These are phyloP conservation scores for Calocybe cyanea DNA, from an alignment of 768 basidiomycete species.

Conservation along the genomic window DNA sequence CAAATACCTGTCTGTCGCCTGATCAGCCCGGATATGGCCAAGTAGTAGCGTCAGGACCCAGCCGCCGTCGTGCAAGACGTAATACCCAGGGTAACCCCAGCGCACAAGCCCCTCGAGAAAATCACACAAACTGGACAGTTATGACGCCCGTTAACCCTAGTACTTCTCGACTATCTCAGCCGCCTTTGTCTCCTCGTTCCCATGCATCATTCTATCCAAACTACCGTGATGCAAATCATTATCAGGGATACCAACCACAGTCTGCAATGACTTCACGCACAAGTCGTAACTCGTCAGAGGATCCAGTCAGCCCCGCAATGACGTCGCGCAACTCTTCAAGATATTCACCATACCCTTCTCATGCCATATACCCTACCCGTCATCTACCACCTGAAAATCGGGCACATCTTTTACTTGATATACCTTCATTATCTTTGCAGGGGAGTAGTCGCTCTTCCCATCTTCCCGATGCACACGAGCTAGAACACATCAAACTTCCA, in stretches of 20 bases:
- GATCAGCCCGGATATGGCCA: constrained; percentile 87
- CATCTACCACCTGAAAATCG: constrained; percentile 17
- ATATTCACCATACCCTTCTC: constrained; percentile 23
- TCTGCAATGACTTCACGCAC: constrained; percentile 5
- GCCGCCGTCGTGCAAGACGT: constrained; percentile 60
- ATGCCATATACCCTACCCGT: constrained; percentile 23
- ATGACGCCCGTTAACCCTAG: constrained; percentile 30
- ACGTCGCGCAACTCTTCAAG: constrained; percentile 13
- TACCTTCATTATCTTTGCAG: constrained; percentile 25
- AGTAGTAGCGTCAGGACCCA: constrained; percentile 58
- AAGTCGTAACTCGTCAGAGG: constrained; percentile 8
- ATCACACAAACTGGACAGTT: constrained; percentile 43
- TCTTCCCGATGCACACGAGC: not conserved
- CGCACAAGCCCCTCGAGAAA: constrained; percentile 16
- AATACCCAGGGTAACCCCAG: constrained; percentile 36
- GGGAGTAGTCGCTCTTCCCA: constrained; percentile 7
- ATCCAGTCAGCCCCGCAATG: constrained; percentile 9
- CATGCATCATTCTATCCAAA: constrained; percentile 14
- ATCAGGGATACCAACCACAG: constrained; percentile 13
- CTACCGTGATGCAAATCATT: constrained; percentile 10
- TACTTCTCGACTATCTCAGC: constrained; percentile 5
- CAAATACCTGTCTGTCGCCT: constrained; percentile 77
- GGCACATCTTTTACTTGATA: constrained; percentile 29
- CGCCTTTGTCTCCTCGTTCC: constrained; percentile 8
- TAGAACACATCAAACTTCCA: constrained; percentile 35